phyloP scores from a whole-genome alignment of 345 rosid genomes.

The Camelina hispida region DNA sequence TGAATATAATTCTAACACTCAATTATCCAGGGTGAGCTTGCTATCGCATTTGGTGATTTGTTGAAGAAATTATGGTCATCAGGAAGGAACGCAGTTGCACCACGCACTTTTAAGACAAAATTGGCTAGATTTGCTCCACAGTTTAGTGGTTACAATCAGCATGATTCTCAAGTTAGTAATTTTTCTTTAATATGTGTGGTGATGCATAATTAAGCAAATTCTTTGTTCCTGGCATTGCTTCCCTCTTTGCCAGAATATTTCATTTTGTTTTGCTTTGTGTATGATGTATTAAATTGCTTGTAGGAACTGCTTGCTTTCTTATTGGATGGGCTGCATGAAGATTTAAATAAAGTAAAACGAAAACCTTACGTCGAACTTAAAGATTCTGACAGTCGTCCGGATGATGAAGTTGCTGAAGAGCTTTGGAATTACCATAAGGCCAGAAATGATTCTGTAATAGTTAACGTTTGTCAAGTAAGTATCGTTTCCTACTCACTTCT shows the following conservation, averaged over 20 bases:
- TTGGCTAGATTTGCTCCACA: conserved; percentile 97
- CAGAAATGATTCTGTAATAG: conserved; percentile 93
- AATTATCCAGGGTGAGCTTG: conserved; percentile 90
- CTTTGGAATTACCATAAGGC: conserved; percentile 97
- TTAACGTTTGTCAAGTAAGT: conserved; percentile 89
- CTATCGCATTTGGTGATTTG: conserved; percentile 90
- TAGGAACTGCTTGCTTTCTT: conserved; percentile 95
- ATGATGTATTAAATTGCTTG: conserved; percentile 11
- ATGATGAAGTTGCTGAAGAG: conserved; percentile 90
- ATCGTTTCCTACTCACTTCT: conserved; percentile 15
- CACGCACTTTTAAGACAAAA: conserved; percentile 89
- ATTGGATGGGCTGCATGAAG: conserved; percentile 97
- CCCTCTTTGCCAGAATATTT: neutral
- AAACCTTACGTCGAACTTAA: conserved; percentile 94
- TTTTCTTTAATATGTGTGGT: neutral
- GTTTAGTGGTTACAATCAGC: conserved; percentile 98
- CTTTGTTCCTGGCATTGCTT: conserved; percentile 7
- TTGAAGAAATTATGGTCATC: conserved; percentile 90
- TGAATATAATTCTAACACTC: conserved; percentile 20
- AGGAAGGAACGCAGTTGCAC: conserved; percentile 74
- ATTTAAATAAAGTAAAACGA: conserved; percentile 87
- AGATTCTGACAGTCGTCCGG: conserved; percentile 81
- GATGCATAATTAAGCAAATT: conserved; percentile 14
- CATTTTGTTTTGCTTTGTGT: neutral
- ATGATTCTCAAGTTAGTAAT: conserved; percentile 92